Base-by-base conservation (phyloP, 78 protist genomes). In the Dictyostelium brefeldianum region DNA sequence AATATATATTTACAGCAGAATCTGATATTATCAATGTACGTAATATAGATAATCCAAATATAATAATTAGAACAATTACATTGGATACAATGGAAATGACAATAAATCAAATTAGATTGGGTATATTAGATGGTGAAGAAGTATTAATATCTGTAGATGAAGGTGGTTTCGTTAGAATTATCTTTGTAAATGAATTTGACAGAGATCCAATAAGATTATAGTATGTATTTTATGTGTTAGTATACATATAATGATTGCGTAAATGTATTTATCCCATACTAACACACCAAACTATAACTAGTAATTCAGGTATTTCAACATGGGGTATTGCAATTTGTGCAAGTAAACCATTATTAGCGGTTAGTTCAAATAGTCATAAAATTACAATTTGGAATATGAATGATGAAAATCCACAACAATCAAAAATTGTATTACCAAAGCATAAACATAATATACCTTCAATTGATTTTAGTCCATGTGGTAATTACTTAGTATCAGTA, bases 281-380 rank as follows among this genome's bases (percentile, higher is more conserved):
- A n/a, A n/a, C n/a, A n/a, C n/a, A n/a, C n/a, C n/a, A n/a, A n/a
- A n/a, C n/a, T n/a, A n/a, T n/a, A 18, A 36, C 43, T 36, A 36
- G 43, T 31, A 78, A 78, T 46, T 5, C 27, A 18, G 83, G 83
- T 31, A 57, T 80, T 9, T 77, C 84, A 11, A 77, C 92, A 50
- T 87, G 92, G 92, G 92, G 92, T 11, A 77, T 87, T 15, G 77
- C 92, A 27, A 50, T 87, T 6, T 87, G 84, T 62, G 77, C 77
- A 18, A 77, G 62, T 14, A 87, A 77, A 50, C 92, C 92, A 62
- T 46, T 87, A 29, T 11, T 87, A 27, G 92, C 92, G 25, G 92
- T 87, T 0, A 64, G 79, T 77, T 1, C 92, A 17, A 87, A 87
- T 77, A 64, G 50, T 36, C 69, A 20, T 51, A 56, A 64, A 20